Base-by-base conservation (phyloP, 208 protist species). In the Entamoeba moshkovskii region DNA sequence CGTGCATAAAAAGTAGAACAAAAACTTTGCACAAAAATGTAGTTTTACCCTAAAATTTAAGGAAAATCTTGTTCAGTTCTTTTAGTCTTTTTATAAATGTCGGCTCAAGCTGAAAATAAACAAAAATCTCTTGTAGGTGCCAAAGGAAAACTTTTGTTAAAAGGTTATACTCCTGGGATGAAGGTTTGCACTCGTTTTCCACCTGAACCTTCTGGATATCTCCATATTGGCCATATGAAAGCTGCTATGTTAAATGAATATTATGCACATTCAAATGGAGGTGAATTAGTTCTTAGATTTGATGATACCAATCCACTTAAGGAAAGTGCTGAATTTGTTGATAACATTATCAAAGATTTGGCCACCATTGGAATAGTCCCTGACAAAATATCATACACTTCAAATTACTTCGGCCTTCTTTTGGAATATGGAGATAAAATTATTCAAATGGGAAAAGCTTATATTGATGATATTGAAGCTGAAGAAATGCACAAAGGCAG, bases 271-370 rank as follows among this genome's bases (percentile, higher is more conserved):
- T 96, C 97, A 45, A 99, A 98, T 95, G 96, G 98, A 47, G 99
- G 99, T 66, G 98, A 98, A 95, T 96, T 99, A 95, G 94, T 99
- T 45, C 96, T 99, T 94, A 97, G 99, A 33, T 99, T 99, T 94
- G 99, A 99, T 96, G 99, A 99, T 96, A 99, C 99, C 44, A 99
- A 99, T 96, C 99, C 99, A 22, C 95, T 97, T 1, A 99, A 99
- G 95, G 98, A 99, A 95, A 98, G 98, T 93, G 96, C 97, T 29
- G 96, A 97, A 92, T 99, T 98, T 94, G 98, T 99, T 92, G 94
- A 98, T 22, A 97, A 96, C 52, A 99, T 99, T 93, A 94, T 97
- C 45, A 95, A 97, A 38, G 99, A 99, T 95, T 93, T 99, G 11
- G 91, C 94, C n/a, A 96, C 96, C 0, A 96, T 99, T 13, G 96